Evolutionary conservation across 1,284 basidiomycete species (phyloP).

Genomic region (Meripilus lineatus): DNA sequence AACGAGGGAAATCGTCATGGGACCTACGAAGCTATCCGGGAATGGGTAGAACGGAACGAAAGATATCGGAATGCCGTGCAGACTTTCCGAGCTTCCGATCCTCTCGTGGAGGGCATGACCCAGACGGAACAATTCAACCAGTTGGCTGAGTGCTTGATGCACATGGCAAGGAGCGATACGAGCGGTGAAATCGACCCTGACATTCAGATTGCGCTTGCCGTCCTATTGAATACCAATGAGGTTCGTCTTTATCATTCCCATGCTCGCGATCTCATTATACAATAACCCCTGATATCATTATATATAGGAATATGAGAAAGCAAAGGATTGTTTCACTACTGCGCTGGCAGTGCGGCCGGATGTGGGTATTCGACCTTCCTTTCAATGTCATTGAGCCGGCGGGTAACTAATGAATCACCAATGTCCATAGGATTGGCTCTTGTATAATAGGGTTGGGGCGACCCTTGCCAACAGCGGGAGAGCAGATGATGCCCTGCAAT

Average conservation of each 20-base stretch:
- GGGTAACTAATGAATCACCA: neutral
- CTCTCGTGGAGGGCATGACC: slow-evolving; percentile 26
- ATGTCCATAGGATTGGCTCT: slow-evolving; percentile 82
- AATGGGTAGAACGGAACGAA: slow-evolving; percentile 72
- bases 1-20: slow-evolving; percentile 81
- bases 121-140: slow-evolving; percentile 41
- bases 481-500: slow-evolving; percentile 80
- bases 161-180: slow-evolving; percentile 54
- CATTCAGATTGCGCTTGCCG: slow-evolving; percentile 92
- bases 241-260: slow-evolving; percentile 33
- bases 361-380: slow-evolving; percentile 36
- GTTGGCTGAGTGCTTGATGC: slow-evolving; percentile 60
- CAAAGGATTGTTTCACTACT: slow-evolving; percentile 91
- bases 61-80: slow-evolving; percentile 49
- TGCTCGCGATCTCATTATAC: neutral
- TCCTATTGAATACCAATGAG: slow-evolving; percentile 90
- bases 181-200: slow-evolving; percentile 80
- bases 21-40: slow-evolving; percentile 75
- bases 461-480: slow-evolving; percentile 92
- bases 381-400: neutral
- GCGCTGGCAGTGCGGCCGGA: slow-evolving; percentile 87
- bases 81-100: slow-evolving; percentile 32
- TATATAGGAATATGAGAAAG: slow-evolving; percentile 79
- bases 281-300: neutral
- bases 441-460: slow-evolving; percentile 96